phyloP scores from a whole-genome alignment of 2,329 filamentous ascomycete genomes.

The Xylogone sp. region DNA sequence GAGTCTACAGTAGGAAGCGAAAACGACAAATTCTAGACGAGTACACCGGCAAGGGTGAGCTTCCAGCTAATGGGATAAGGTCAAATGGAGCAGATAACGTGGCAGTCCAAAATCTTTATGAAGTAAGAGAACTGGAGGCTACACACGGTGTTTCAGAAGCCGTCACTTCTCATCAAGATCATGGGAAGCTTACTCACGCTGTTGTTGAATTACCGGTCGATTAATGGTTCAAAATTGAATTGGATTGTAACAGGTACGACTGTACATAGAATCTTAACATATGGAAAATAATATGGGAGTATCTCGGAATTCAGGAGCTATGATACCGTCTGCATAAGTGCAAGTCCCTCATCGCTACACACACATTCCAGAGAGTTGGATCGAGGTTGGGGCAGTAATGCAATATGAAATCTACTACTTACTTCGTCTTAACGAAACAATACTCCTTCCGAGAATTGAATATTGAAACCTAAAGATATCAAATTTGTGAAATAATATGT shows the following conservation, averaged over 20 bases:
- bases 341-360: no score
- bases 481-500: no score
- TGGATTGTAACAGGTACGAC: no score
- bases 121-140: neutral
- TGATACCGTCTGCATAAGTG: no score
- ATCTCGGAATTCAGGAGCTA: neutral
- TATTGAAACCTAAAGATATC: no score
- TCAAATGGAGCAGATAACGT: neutral
- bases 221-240: neutral
- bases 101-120: neutral
- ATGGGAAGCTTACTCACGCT: neutral
- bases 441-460: no score
- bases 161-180: neutral
- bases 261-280: neutral
- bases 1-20: neutral
- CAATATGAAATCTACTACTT: no score
- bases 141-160: neutral
- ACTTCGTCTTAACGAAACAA: no score
- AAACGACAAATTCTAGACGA: neutral
- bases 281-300: neutral
- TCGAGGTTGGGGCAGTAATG: no score
- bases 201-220: neutral
- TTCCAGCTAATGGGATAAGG: neutral
- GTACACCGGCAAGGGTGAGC: neutral
- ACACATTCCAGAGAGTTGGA: no score